Conservation (phyloP, 179 eudicot genomes). For the Heliamphora pulchella region DNA sequence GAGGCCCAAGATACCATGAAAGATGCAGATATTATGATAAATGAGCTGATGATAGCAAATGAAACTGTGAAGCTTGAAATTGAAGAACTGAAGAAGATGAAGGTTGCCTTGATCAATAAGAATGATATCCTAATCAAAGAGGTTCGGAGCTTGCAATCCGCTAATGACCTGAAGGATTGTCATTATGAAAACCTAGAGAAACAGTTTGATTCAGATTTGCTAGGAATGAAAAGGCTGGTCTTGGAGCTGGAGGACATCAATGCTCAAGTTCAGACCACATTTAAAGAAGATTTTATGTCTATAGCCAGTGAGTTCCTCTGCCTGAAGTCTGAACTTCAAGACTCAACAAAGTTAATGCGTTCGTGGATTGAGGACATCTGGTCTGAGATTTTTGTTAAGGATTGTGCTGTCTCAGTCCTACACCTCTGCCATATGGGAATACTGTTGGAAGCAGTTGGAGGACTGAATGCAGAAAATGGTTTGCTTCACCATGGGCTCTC, state of each 20-base stretch:
- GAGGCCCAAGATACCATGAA: slow-evolving; percentile 82
- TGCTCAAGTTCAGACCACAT: slow-evolving; percentile 29
- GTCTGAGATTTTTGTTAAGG: slow-evolving; percentile 72
- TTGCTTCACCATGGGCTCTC: slow-evolving; percentile 53
- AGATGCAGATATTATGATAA: slow-evolving; percentile 89
- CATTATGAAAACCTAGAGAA: slow-evolving; percentile 39
- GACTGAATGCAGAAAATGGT: slow-evolving; percentile 67
- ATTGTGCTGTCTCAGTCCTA: slow-evolving; percentile 64
- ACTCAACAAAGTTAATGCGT: slow-evolving; percentile 31
- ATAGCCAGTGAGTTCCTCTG: slow-evolving; percentile 39
- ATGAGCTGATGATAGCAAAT: slow-evolving; percentile 75
- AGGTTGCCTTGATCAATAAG: slow-evolving; percentile 31
- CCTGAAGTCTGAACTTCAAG: slow-evolving; percentile 47
- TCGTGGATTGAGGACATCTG: slow-evolving; percentile 70
- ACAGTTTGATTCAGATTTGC: slow-evolving; percentile 36
- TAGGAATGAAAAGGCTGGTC: slow-evolving; percentile 29
- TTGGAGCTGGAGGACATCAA: slow-evolving; percentile 46
- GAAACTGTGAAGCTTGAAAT: slow-evolving; percentile 63
- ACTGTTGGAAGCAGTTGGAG: slow-evolving; percentile 54
- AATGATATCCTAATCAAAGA: slow-evolving; percentile 40
- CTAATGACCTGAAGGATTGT: slow-evolving; percentile 35
- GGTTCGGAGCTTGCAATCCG: slow-evolving; percentile 40
- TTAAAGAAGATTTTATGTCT: slow-evolving; percentile 37
- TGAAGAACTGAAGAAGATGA: slow-evolving; percentile 44
- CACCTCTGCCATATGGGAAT: slow-evolving; percentile 79